A percentile compares a stretch with the other conserved stretches of the same genome.
These are phyloP conservation scores for Pythium pectinolyticum DNA, from an alignment of 352 stramenopile genomes.

Conservation along the genomic window DNA sequence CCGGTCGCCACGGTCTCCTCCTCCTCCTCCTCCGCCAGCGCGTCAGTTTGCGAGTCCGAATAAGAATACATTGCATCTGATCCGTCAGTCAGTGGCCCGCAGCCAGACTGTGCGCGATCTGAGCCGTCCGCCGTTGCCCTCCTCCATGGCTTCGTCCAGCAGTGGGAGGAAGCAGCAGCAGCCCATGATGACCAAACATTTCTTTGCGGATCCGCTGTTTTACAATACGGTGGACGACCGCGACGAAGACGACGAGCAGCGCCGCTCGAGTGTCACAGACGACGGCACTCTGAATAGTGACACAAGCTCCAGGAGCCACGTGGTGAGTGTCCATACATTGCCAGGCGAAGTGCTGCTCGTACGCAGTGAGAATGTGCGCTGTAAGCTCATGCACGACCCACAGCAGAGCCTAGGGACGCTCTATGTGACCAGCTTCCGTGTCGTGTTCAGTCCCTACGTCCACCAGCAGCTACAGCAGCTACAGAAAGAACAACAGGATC, in stretches of 20 bases:
- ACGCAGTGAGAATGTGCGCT: slow-evolving; percentile 58
- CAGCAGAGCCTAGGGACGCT: slow-evolving; percentile 41
- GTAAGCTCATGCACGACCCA: slow-evolving; percentile 50
- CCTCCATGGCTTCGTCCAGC: neutral
- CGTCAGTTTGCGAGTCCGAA: too few relatives aligned
- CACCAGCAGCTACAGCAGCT: too few relatives aligned
- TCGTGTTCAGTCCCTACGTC: slow-evolving; percentile 70
- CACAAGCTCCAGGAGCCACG: neutral
- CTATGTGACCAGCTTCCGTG: slow-evolving; percentile 80
- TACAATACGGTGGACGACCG: too few relatives aligned
- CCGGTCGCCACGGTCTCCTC: neutral
- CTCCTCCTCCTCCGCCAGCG: neutral
- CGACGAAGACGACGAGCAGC: slow-evolving; percentile 20
- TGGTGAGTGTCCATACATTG: slow-evolving; percentile 50
- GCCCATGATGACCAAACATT: slow-evolving; percentile 5
- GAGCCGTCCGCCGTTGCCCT: neutral
- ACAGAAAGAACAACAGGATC: too few relatives aligned
- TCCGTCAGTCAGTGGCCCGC: slow-evolving; percentile 9
- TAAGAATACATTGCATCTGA: too few relatives aligned
- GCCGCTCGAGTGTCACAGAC: neutral
- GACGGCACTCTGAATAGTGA: neutral
- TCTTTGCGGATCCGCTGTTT: slow-evolving; percentile 19
- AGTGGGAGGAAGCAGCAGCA: neutral
- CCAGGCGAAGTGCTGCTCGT: slow-evolving; percentile 67
- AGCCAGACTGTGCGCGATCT: slow-evolving; percentile 22